Percentiles rank a stretch among this genome's conserved stretches.
These are phyloP conservation scores for Rhizopus stolonifer DNA, from an alignment of 371 early-diverging fungal species.

Conservation along the genomic window DNA sequence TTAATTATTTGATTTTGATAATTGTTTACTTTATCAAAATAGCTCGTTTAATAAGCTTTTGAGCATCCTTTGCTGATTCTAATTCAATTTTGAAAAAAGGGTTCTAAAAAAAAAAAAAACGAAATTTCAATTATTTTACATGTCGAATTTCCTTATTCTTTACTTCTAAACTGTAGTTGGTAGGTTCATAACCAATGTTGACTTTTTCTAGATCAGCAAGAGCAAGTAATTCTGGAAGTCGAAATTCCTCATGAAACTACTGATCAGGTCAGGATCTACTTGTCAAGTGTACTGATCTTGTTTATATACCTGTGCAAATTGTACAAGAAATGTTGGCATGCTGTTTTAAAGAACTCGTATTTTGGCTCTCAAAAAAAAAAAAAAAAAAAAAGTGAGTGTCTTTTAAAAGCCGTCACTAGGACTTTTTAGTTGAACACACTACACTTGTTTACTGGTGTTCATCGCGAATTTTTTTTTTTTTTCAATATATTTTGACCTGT, in stretches of 20 bases:
- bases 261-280: not conserved
- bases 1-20: not conserved
- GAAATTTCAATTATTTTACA: not conserved
- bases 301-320: conserved; percentile 46
- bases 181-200: conserved; percentile 50
- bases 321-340: conserved; percentile 45
- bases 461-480: too few relatives aligned
- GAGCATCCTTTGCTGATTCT: conserved; percentile 69
- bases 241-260: conserved; percentile 70
- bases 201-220: conserved; percentile 75
- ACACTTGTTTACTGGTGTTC: too few relatives aligned
- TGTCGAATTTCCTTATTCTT: not conserved
- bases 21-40: conserved; percentile 76
- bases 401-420: too few relatives aligned
- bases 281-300: not conserved
- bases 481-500: too few relatives aligned
- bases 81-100: conserved; percentile 81
- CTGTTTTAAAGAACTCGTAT: not conserved
- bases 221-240: conserved; percentile 79
- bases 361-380: too few relatives aligned
- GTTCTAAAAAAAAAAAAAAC: conserved; percentile 40
- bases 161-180: conserved; percentile 58
- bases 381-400: conserved; percentile 1
- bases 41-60: conserved; percentile 74
- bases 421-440: too few relatives aligned